Conservation (phyloP, 2,329 filamentous ascomycete species). For the Colletotrichum ledebouriae region DNA sequence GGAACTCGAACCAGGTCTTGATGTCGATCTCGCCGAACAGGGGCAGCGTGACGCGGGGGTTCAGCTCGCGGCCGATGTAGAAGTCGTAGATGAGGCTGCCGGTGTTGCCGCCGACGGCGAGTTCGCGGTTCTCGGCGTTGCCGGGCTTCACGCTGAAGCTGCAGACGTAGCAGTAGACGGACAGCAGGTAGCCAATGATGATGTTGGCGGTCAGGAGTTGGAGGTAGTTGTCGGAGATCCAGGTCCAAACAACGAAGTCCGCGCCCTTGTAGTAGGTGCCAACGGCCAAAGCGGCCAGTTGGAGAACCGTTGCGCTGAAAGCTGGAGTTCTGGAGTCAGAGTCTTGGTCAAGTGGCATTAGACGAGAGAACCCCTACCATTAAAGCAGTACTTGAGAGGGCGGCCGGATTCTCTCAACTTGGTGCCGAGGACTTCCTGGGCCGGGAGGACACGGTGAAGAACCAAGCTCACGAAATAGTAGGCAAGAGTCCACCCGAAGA, state of each 20-base stretch:
- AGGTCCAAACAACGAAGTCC: constrained; percentile 77
- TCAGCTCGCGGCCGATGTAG: constrained; percentile 82
- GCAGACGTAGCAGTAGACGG: constrained; percentile 73
- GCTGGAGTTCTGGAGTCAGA: not conserved
- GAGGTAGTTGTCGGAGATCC: constrained; percentile 78
- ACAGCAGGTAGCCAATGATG: constrained; percentile 69
- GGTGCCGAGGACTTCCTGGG: constrained; percentile 75
- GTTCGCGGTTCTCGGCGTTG: constrained; percentile 71
- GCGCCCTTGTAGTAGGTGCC: constrained; percentile 75
- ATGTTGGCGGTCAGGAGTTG: constrained; percentile 77
- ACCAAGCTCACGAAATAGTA: constrained; percentile 83
- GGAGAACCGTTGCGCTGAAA: constrained; percentile 33
- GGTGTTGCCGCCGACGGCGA: constrained; percentile 75
- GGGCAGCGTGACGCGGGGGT: constrained; percentile 75
- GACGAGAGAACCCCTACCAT: constrained; percentile 60
- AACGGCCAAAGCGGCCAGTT: constrained; percentile 50
- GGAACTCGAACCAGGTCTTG: constrained; percentile 78
- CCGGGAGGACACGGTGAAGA: constrained; percentile 81
- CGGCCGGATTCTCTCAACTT: constrained; percentile 74
- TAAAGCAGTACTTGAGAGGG: constrained; percentile 83
- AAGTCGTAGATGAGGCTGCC: constrained; percentile 81
- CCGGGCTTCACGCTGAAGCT: constrained; percentile 75
- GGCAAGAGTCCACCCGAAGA: constrained; percentile 74
- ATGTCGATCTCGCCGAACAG: constrained; percentile 77
- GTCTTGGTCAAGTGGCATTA: rapidly evolving